Evolutionary conservation across 495 filamentous ascomycete genomes (phyloP).

Genomic region (Aspergillus conjunctus): DNA sequence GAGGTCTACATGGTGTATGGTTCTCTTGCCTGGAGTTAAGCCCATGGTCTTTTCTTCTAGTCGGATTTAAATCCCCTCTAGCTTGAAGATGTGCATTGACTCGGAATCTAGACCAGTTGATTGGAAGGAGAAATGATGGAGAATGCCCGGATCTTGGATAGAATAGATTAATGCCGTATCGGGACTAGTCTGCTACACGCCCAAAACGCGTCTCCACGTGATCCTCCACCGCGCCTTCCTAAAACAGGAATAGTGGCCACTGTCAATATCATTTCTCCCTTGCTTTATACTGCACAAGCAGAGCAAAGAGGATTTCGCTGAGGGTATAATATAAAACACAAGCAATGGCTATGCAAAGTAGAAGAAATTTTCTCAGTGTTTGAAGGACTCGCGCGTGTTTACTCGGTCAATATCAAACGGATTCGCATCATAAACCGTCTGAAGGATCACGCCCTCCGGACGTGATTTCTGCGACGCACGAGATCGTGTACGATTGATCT

Average conservation of each 20-base stretch:
- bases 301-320: background rate
- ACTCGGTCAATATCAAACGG: conserved; percentile 27
- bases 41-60: conserved; percentile 14
- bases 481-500: conserved; percentile 9
- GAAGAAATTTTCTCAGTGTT: background rate
- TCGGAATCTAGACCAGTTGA: too few relatives aligned
- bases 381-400: conserved; percentile 24
- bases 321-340: background rate
- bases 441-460: background rate
- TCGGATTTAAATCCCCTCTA: background rate
- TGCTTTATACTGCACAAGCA: too few relatives aligned
- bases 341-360: background rate
- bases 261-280: background rate
- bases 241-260: background rate
- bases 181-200: conserved; percentile 11
- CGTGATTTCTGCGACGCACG: conserved; percentile 11
- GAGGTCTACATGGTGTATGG: conserved; percentile 18
- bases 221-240: background rate
- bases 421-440: conserved; percentile 21
- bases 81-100: too few relatives aligned
- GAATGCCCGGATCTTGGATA: background rate
- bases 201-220: conserved; percentile 18
- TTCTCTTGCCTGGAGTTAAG: conserved; percentile 13
- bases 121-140: background rate
- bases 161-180: background rate